Evolutionary conservation across 2,329 filamentous ascomycete species (phyloP), one percentile per base, ranked within the genome.

Genomic region (Ophiosphaerella korrae): DNA sequence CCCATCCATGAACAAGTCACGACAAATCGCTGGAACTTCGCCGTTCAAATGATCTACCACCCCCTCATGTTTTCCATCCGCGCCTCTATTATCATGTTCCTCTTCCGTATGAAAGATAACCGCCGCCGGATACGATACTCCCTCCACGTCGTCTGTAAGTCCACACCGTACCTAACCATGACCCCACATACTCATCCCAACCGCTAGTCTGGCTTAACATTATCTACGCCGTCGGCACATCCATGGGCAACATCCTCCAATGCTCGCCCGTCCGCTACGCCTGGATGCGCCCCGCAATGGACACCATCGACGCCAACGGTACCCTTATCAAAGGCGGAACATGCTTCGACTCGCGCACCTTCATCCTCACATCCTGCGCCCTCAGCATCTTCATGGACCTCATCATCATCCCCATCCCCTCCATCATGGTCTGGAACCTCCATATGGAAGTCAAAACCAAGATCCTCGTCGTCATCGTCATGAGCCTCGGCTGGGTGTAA

Each of bases 391-490:
- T 75, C 33, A 73, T 74, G 49, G 70, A 74, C 42, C 64, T 79
- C 18, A 62, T 78, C 16, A 67, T 72, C 33, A 70, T 79, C 8
- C 64, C 70, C 2, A 73, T 75, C 24, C 77, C 77, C 2, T 68
- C 75, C 31, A 69, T 75, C 5, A 73, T 75, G 59, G 70, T 79
- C 1, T 78, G 76, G 75, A 68, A 71, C 11, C 62, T 79, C 14
- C 71, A 76, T 44, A 75, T 79, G 72, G 69, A 70, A 1, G 47
- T 60, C 23, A 69, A 71, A 9, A 76, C 74, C 1, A 72, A 72
- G 52, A 55, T 63, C 2, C 59, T 68, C 0, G 66, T 72, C 2
- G 67, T 70, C 0, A 34, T 63, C 13, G 64, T 72, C 13, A 71
- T 73, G 67, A 68, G 63, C 23, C 48, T 73, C 47, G 70, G 70